These are phyloP conservation scores for Petunia axillaris DNA, from an alignment of 257 asterid species.

Conservation along the genomic window DNA sequence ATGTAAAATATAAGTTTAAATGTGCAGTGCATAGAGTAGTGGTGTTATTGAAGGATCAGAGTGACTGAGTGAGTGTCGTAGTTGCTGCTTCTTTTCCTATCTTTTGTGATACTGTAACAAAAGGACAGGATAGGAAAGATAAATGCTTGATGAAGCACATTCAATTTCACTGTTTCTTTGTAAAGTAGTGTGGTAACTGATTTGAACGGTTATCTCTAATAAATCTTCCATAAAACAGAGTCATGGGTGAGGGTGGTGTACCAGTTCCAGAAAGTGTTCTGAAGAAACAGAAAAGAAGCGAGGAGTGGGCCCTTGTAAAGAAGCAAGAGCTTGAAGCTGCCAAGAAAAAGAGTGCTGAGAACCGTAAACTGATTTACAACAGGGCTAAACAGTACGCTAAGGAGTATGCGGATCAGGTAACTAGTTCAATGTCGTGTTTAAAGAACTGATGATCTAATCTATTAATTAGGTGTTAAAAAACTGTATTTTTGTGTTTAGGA, in stretches of 20 bases:
- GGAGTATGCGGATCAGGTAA: constrained; percentile 62
- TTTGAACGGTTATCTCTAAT: not conserved
- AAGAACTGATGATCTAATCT: not conserved
- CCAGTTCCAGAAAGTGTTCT: constrained; percentile 64
- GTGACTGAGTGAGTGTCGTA: not conserved
- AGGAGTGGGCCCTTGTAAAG: constrained; percentile 66
- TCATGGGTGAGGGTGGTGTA: constrained; percentile 32
- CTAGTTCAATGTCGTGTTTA: not conserved
- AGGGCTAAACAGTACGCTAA: constrained; percentile 52
- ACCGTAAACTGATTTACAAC: constrained; percentile 54
- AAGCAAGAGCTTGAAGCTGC: constrained; percentile 48
- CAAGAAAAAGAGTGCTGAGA: constrained; percentile 54
- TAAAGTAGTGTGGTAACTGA: not conserved
- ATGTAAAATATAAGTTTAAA: not conserved
- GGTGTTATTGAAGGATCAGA: not conserved
- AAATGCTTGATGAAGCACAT: no score
- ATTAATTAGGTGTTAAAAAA: not conserved
- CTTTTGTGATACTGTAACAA: no score
- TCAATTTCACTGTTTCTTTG: no score
- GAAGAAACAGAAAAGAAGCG: constrained; percentile 75
- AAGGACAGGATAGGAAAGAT: no score
- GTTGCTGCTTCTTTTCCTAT: not conserved
- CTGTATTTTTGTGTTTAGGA: constrained; percentile 37
- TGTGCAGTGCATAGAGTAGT: not conserved
- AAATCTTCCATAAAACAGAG: not conserved